Conservation (phyloP, 176 grass and related monocot genomes). For the Carex parvula region DNA sequence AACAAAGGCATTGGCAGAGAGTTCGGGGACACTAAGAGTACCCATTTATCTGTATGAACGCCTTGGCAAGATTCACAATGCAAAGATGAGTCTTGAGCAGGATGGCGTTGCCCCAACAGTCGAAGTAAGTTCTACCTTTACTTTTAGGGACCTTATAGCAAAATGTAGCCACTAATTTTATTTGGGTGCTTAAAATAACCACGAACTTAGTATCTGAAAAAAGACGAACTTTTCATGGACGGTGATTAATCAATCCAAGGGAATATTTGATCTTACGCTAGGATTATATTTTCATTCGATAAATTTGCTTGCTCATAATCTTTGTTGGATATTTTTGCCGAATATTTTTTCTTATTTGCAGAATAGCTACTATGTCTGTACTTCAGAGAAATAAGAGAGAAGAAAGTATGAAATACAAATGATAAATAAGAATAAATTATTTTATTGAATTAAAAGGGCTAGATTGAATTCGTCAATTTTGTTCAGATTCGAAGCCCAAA, state of each 20-base stretch:
- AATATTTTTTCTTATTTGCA: background rate
- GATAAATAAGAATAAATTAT: background rate
- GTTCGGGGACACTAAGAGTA: constrained; percentile 76
- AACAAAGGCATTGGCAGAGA: constrained; percentile 71
- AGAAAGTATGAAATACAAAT: background rate
- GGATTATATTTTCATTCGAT: too few relatives aligned
- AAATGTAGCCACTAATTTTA: background rate
- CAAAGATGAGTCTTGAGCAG: constrained; percentile 70
- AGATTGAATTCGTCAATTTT: background rate
- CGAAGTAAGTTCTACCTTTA: constrained; percentile 40
- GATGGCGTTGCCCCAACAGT: constrained; percentile 75
- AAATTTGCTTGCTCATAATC: background rate
- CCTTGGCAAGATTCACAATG: constrained; percentile 55
- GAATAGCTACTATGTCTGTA: background rate
- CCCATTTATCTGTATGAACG: constrained; percentile 88
- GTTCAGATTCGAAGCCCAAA: background rate
- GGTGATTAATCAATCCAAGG: background rate
- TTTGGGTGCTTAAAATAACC: background rate
- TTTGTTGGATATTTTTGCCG: background rate
- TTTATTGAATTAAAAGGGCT: background rate
- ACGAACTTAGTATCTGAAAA: background rate
- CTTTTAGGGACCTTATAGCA: background rate
- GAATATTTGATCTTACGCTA: background rate
- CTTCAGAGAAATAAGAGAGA: background rate
- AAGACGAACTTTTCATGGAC: background rate